Evolutionary conservation across 306 rosid genomes (phyloP).

Genomic region (Trifolium fragiferum): DNA sequence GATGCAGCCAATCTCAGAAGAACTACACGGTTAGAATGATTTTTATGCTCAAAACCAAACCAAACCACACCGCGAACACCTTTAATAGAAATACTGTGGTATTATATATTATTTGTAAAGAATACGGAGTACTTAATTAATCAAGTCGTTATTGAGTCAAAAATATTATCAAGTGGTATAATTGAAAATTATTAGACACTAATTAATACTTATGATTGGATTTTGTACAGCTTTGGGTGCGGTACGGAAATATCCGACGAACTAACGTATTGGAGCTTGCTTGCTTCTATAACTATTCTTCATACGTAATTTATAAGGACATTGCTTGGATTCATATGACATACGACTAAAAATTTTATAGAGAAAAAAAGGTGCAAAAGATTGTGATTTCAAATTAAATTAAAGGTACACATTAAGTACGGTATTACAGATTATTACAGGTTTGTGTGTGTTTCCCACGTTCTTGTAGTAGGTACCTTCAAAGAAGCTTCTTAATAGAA

Average conservation of each 20-base stretch:
- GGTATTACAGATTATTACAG: neutral
- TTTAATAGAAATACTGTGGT: too few relatives aligned
- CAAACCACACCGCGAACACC: too few relatives aligned
- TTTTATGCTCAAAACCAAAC: too few relatives aligned
- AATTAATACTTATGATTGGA: neutral
- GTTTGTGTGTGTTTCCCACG: constrained; percentile 8
- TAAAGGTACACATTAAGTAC: constrained; percentile 21
- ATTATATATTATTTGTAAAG: too few relatives aligned
- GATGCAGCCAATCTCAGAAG: too few relatives aligned
- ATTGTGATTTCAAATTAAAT: neutral
- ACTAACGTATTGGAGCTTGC: constrained; percentile 15
- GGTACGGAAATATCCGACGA: constrained; percentile 44
- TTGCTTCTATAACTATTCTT: constrained; percentile 15
- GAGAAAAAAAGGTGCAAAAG: neutral
- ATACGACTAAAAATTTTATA: neutral
- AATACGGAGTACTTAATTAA: too few relatives aligned
- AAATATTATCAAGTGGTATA: constrained; percentile 18
- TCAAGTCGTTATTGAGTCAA: too few relatives aligned
- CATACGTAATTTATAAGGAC: constrained; percentile 20
- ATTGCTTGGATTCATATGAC: neutral
- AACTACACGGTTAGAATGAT: too few relatives aligned
- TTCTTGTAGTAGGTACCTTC: neutral
- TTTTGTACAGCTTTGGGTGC: constrained; percentile 20
- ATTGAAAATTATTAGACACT: neutral
- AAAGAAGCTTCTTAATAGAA: neutral